These are phyloP conservation scores for Pyricularia pennisetigena DNA, from an alignment of 2,329 filamentous ascomycete genomes.

Conservation along the genomic window DNA sequence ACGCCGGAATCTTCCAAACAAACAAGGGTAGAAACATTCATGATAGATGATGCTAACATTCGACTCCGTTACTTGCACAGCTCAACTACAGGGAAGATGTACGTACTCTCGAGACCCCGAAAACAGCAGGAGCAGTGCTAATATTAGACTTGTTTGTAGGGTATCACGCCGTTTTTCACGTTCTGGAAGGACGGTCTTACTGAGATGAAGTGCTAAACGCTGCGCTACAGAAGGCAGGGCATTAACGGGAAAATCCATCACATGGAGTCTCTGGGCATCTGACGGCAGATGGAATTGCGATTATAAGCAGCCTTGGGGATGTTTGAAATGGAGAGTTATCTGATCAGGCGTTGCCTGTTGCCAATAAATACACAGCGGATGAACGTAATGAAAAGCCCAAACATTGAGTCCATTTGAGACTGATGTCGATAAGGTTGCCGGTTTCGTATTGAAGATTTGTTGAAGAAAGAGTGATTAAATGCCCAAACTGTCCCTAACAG, in stretches of 20 bases:
- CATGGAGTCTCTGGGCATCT: neutral
- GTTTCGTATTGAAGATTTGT: too few species aligned
- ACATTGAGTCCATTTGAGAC: neutral
- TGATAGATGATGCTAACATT: neutral
- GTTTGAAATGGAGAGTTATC: neutral
- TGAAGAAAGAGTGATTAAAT: neutral
- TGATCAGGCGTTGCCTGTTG: neutral
- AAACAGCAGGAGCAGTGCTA: neutral
- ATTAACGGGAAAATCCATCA: neutral
- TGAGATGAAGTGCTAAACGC: constrained; percentile 79
- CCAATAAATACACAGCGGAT: neutral
- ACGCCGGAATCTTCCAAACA: neutral
- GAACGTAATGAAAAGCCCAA: neutral
- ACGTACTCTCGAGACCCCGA: neutral
- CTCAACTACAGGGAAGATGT: constrained; percentile 93
- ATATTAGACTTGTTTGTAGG: constrained; percentile 21
- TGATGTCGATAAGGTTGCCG: neutral
- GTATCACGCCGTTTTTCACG: constrained; percentile 77
- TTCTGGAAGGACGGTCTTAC: constrained; percentile 93
- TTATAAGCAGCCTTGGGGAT: neutral
- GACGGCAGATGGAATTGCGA: neutral
- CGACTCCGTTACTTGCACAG: constrained; percentile 46
- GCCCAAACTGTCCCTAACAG: neutral
- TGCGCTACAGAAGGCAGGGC: neutral
- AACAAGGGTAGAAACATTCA: neutral